Evolutionary conservation across 768 basidiomycete genomes (phyloP).

Genomic region (Lyophyllum atratum): DNA sequence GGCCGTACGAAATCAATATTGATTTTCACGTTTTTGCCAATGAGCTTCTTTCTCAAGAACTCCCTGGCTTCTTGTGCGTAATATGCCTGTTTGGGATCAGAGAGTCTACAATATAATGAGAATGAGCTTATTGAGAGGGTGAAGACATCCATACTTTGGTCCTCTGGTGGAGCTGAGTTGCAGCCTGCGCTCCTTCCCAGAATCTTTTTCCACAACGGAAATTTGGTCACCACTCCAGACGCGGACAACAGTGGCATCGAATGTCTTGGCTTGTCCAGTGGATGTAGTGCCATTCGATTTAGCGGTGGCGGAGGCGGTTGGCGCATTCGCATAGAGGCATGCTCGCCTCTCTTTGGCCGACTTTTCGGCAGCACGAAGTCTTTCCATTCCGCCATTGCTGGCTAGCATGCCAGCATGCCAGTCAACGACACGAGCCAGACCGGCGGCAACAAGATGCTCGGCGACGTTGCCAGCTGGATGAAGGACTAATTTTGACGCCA

Average conservation of each 20-base stretch:
- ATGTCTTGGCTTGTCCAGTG: conserved; percentile 51
- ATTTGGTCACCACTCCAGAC: conserved; percentile 94
- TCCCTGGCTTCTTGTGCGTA: conserved; percentile 94
- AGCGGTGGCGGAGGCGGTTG: conserved; percentile 38
- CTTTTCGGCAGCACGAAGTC: conserved; percentile 82
- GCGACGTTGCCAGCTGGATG: conserved; percentile 97
- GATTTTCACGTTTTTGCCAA: conserved; percentile 87
- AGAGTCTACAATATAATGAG: conserved; percentile 48
- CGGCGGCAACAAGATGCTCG: conserved; percentile 80
- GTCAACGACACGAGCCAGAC: conserved; percentile 90
- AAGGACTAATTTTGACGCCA: conserved; percentile 48
- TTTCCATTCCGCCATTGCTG: conserved; percentile 81
- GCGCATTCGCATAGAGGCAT: conserved; percentile 65
- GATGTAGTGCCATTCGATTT: conserved; percentile 48
- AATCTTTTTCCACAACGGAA: conserved; percentile 74
- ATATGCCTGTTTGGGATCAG: conserved; percentile 83
- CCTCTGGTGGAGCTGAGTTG: conserved; percentile 89
- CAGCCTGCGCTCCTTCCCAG: conserved; percentile 75
- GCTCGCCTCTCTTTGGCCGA: conserved; percentile 73
- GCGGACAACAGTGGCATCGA: conserved; percentile 83
- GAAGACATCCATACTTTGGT: conserved; percentile 58
- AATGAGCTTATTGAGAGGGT: neutral
- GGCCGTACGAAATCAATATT: conserved; percentile 89
- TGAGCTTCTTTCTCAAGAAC: conserved; percentile 87
- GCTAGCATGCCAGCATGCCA: conserved; percentile 98